These are phyloP conservation scores for Acanthamoeba triangularis DNA, from an alignment of 208 protist species.

Conservation along the genomic window DNA sequence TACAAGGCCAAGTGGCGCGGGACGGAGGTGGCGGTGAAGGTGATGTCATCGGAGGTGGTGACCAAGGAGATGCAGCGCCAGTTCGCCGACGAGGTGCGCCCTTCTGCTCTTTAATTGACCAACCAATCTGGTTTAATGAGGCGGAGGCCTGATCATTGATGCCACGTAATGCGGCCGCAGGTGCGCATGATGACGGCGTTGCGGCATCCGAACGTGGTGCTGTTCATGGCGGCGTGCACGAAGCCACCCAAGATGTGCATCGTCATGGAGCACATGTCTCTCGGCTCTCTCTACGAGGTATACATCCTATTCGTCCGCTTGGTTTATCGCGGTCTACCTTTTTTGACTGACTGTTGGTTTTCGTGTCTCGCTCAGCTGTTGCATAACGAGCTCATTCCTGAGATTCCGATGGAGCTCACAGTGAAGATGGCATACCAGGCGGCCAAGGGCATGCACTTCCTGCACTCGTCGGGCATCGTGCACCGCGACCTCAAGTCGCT, in stretches of 20 bases:
- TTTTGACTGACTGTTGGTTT: too few relatives aligned
- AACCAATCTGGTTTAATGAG: neutral
- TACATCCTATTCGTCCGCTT: neutral
- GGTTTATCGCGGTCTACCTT: too few relatives aligned
- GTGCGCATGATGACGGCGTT: constrained; percentile 30
- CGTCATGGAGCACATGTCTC: constrained; percentile 36
- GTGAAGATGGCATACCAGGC: neutral
- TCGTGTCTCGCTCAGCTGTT: too few relatives aligned
- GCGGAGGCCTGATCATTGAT: too few relatives aligned
- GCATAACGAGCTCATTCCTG: neutral
- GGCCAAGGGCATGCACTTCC: constrained; percentile 22
- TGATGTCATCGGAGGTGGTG: neutral
- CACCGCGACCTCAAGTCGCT: constrained; percentile 1
- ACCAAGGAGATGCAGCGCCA: constrained; percentile 39
- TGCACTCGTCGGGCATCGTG: constrained; percentile 12
- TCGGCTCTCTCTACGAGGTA: constrained; percentile 36
- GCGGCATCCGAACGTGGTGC: constrained; percentile 26
- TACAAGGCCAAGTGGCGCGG: neutral
- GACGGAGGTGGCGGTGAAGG: neutral
- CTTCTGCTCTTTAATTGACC: neutral
- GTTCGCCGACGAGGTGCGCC: constrained; percentile 1
- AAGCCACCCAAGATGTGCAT: constrained; percentile 21
- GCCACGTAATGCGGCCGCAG: too few relatives aligned
- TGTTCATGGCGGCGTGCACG: constrained; percentile 33
- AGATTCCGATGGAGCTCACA: neutral